phyloP scores from a whole-genome alignment of 768 basidiomycete genomes.

The Russula virescens region DNA sequence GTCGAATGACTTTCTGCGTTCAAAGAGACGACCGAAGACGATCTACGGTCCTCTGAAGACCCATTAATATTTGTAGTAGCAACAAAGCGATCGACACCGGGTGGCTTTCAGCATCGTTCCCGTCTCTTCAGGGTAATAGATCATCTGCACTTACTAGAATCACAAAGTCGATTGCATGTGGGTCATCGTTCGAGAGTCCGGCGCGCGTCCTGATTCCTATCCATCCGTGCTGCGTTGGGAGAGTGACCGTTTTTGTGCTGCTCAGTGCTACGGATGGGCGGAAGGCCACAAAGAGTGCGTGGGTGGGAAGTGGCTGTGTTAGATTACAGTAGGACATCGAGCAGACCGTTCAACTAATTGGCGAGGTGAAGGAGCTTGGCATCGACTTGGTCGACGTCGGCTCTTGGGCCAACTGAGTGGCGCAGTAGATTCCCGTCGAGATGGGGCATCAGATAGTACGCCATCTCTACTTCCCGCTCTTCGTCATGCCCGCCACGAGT shows the following conservation, averaged over 20 bases:
- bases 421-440: constrained; percentile 50
- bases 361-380: constrained; percentile 45
- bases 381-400: constrained; percentile 75
- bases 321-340: too few species aligned
- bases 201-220: too few species aligned
- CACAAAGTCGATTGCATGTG: too few species aligned
- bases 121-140: constrained; percentile 39
- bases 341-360: too few species aligned
- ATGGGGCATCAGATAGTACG: constrained; percentile 41
- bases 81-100: constrained; percentile 47
- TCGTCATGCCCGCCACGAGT: too few species aligned
- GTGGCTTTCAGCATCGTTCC: constrained; percentile 57
- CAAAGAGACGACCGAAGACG: constrained; percentile 47
- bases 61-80: constrained; percentile 55
- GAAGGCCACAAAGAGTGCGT: too few species aligned
- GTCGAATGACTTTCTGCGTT: constrained; percentile 47
- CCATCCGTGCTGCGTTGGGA: constrained; percentile 50
- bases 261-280: constrained; percentile 42
- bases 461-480: too few species aligned
- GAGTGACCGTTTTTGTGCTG: constrained; percentile 64
- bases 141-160: too few species aligned
- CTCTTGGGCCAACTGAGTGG: constrained; percentile 32
- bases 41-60: constrained; percentile 51
- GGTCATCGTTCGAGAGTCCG: too few species aligned
- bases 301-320: too few species aligned